These are phyloP conservation scores for Calocybe gangraenosa DNA, from an alignment of 768 basidiomycete genomes.

Conservation along the genomic window DNA sequence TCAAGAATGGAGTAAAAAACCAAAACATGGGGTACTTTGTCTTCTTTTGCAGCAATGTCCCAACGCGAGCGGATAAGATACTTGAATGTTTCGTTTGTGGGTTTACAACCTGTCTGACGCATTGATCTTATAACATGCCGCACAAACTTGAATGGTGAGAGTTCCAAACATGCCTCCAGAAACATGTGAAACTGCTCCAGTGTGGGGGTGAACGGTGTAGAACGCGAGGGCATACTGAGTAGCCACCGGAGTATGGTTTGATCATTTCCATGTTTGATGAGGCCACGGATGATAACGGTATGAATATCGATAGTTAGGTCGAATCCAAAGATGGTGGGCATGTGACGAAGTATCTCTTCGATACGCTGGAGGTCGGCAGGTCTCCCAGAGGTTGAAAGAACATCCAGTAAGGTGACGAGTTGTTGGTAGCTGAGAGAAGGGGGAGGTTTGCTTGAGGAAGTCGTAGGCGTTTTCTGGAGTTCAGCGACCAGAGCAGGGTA, in stretches of 20 bases:
- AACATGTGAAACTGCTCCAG: constrained; percentile 53
- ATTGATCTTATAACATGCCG: constrained; percentile 32
- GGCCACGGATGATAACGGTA: constrained; percentile 41
- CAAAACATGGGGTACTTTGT: constrained; percentile 24
- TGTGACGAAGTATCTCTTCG: constrained; percentile 46
- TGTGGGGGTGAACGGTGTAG: constrained; percentile 42
- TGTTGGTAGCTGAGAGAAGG: constrained; percentile 27
- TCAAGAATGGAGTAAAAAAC: constrained; percentile 39
- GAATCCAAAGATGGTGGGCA: constrained; percentile 43
- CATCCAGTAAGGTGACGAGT: constrained; percentile 35
- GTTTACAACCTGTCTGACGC: constrained; percentile 35
- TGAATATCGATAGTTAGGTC: constrained; percentile 43
- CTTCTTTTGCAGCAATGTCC: constrained; percentile 24
- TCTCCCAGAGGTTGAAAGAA: constrained; percentile 48
- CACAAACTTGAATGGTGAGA: constrained; percentile 28
- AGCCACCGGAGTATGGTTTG: constrained; percentile 49
- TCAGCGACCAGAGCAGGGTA: constrained; percentile 26
- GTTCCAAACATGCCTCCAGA: constrained; percentile 34
- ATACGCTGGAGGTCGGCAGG: constrained; percentile 52
- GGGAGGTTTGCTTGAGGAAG: constrained; percentile 17
- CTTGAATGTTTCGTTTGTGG: constrained; percentile 42
- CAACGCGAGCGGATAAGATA: constrained; percentile 44
- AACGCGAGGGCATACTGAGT: constrained; percentile 44
- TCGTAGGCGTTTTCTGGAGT: constrained; percentile 13
- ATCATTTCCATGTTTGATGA: constrained; percentile 41